A percentile compares a stretch with the other conserved stretches of the same genome.
Conservation (phyloP, 2,329 filamentous ascomycete genomes). For the Ceratocystis lukuohia region DNA sequence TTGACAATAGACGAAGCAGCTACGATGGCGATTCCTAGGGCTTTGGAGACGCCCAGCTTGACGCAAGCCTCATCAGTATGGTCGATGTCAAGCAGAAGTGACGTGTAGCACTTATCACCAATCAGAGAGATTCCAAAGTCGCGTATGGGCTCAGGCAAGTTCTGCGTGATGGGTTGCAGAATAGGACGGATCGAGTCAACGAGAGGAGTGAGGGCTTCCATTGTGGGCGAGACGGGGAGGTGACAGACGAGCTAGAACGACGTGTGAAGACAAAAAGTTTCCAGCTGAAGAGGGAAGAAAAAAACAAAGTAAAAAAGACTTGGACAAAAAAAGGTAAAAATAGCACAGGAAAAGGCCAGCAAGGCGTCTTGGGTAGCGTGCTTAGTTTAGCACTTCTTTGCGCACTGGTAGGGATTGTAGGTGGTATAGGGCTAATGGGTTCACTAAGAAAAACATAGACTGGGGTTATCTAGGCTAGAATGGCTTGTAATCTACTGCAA, state of each 20-base stretch:
- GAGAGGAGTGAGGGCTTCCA: conserved; percentile 21
- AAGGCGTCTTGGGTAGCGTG: not conserved
- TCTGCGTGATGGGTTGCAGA: conserved; percentile 57
- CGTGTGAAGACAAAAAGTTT: not conserved
- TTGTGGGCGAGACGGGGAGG: not conserved
- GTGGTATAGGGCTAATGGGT: not conserved
- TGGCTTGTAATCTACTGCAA: not conserved
- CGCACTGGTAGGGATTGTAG: not conserved
- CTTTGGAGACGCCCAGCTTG: conserved; percentile 84
- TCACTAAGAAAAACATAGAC: not conserved
- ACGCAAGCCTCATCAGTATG: conserved; percentile 63
- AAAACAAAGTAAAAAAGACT: not conserved
- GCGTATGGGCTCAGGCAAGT: conserved; percentile 60
- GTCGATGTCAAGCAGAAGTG: conserved; percentile 74
- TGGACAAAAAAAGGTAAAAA: not conserved
- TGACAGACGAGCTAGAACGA: not conserved
- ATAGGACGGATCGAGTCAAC: conserved; percentile 51
- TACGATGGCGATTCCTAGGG: conserved; percentile 85
- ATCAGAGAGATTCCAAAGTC: conserved; percentile 67
- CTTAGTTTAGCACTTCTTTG: not conserved
- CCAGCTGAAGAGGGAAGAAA: not conserved
- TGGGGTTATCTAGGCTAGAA: too few species aligned
- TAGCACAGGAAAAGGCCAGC: conserved; percentile 7
- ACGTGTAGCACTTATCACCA: conserved; percentile 71
- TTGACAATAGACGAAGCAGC: conserved; percentile 84